Conservation (phyloP, 305 asterid species). For the Solanum chacoense region DNA sequence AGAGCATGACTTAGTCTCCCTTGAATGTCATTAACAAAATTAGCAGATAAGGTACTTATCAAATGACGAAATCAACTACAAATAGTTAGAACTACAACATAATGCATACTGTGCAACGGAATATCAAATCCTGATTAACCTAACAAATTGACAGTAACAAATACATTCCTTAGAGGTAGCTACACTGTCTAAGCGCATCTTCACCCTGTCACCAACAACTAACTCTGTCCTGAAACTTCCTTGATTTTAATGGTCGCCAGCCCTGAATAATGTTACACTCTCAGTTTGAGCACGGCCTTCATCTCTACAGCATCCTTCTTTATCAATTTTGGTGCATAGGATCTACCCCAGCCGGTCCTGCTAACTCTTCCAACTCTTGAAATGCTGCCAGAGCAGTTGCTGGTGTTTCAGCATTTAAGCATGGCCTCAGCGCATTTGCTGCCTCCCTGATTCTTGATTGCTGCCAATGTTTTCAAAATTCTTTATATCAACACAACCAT, state of each 20-base stretch:
- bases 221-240: not conserved
- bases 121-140: constrained; percentile 3
- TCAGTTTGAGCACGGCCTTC: not conserved
- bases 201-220: not conserved
- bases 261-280: not conserved
- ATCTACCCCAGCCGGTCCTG: constrained; percentile 5
- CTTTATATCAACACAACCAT: not conserved
- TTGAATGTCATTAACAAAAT: not conserved
- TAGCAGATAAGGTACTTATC: not conserved
- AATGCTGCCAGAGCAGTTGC: constrained; percentile 28
- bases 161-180: not conserved
- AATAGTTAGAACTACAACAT: constrained; percentile 2
- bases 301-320: not conserved
- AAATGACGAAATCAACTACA: not conserved
- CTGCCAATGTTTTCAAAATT: constrained; percentile 22
- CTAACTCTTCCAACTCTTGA: constrained; percentile 53
- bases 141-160: not conserved
- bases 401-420: constrained; percentile 30
- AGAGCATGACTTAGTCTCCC: not conserved
- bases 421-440: constrained; percentile 36
- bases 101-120: not conserved
- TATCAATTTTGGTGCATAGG: constrained; percentile 1
- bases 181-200: not conserved
- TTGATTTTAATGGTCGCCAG: not conserved
- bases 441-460: constrained; percentile 44